Evolutionary conservation across 192 early-diverging fungal genomes (phyloP).

Genomic region (Umbelopsis ramanniana): DNA sequence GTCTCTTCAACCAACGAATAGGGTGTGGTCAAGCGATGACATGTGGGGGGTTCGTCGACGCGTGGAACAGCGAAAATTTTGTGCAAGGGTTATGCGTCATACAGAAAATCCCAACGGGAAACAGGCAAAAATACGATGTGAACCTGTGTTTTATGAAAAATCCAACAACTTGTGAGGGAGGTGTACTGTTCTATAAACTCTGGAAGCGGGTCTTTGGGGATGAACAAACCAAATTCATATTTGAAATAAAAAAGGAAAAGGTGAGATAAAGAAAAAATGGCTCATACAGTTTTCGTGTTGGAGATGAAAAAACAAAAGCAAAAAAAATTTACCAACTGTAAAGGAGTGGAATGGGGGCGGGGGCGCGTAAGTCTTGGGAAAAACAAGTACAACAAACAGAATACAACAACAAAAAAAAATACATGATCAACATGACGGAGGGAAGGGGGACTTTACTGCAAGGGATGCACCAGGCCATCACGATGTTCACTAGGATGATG

Average conservation of each 20-base stretch:
- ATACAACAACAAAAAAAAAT: constrained; percentile 4
- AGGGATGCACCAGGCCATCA: constrained; percentile 22
- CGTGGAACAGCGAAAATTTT: too few species aligned
- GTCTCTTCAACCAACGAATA: too few species aligned
- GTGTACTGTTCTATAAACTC: background rate
- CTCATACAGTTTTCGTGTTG: constrained; percentile 1
- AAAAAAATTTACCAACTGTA: background rate
- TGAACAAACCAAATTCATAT: background rate
- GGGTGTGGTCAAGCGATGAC: too few species aligned
- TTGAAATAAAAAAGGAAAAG: background rate
- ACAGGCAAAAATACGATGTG: too few species aligned
- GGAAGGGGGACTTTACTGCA: constrained; percentile 1
- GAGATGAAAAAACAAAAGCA: too few species aligned
- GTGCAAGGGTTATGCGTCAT: too few species aligned
- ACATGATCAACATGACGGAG: constrained; percentile 18
- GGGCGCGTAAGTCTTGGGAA: background rate
- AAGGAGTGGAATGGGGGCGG: constrained; percentile 19
- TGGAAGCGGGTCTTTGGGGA: background rate
- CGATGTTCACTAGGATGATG: background rate
- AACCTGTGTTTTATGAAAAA: background rate
- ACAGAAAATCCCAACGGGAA: too few species aligned
- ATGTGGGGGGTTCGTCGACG: too few species aligned
- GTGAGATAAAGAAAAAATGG: background rate
- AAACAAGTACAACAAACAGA: background rate
- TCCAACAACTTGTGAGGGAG: background rate